These are phyloP conservation scores for Lunasporangiospora selenospora DNA, from an alignment of 192 early-diverging fungal genomes.

Conservation along the genomic window DNA sequence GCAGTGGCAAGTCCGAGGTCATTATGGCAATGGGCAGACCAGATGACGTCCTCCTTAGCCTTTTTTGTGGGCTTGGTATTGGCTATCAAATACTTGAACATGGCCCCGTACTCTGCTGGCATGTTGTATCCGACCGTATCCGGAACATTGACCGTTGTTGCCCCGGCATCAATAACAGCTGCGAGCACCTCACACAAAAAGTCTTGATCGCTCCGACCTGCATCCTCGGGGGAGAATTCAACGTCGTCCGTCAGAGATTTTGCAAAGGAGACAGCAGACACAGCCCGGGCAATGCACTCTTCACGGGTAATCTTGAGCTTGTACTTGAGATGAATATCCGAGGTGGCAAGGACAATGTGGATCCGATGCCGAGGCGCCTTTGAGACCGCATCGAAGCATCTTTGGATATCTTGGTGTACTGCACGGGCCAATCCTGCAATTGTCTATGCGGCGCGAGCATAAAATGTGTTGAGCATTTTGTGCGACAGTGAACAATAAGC, in stretches of 20 bases:
- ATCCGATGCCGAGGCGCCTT: slow-evolving; percentile 85
- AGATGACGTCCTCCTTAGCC: too few relatives aligned
- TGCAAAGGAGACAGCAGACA: slow-evolving; percentile 75
- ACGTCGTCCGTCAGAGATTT: slow-evolving; percentile 79
- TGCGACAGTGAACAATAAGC: neutral
- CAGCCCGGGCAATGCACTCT: slow-evolving; percentile 80
- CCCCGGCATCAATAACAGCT: slow-evolving; percentile 82
- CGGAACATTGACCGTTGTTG: slow-evolving; percentile 91
- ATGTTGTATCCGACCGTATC: slow-evolving; percentile 94
- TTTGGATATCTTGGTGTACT: slow-evolving; percentile 76
- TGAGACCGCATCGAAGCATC: slow-evolving; percentile 82
- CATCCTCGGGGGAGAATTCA: slow-evolving; percentile 93
- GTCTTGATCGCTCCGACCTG: slow-evolving; percentile 79
- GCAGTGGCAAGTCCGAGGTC: slow-evolving; percentile 93
- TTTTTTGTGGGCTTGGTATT: slow-evolving; percentile 68
- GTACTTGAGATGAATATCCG: slow-evolving; percentile 89
- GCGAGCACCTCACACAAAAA: slow-evolving; percentile 83
- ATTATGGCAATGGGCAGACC: slow-evolving; percentile 95
- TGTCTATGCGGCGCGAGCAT: too few relatives aligned
- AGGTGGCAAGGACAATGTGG: slow-evolving; percentile 91
- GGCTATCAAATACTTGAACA: slow-evolving; percentile 76
- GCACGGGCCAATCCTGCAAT: slow-evolving; percentile 89
- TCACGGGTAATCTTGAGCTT: slow-evolving; percentile 87
- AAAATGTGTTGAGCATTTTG: too few relatives aligned
- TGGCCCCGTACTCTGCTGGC: slow-evolving; percentile 81